phyloP scores from a whole-genome alignment of 1,284 basidiomycete species.

The Gomphus bonarii region DNA sequence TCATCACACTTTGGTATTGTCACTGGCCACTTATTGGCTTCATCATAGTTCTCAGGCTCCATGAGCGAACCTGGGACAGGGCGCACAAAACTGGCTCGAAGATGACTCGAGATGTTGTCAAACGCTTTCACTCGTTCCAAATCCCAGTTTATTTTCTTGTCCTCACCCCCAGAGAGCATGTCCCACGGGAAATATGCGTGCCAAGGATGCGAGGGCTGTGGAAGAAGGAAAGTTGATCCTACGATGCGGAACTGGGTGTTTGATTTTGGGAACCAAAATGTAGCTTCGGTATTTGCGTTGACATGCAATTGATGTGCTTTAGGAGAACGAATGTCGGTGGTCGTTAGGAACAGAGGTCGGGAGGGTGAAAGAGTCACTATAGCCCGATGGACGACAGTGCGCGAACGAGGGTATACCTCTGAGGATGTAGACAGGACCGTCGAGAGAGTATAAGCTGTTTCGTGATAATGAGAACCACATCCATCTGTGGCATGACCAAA shows the following conservation, averaged over 20 bases:
- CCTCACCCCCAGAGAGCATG: slow-evolving; percentile 22
- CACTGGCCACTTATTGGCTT: slow-evolving; percentile 46
- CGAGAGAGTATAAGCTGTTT: slow-evolving; percentile 1
- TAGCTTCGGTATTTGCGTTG: slow-evolving; percentile 37
- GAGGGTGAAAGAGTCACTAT: slow-evolving; percentile 36
- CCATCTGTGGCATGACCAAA: neutral
- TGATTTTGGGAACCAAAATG: slow-evolving; percentile 48
- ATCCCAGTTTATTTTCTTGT: slow-evolving; percentile 50
- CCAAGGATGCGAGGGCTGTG: slow-evolving; percentile 22
- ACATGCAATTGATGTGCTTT: slow-evolving; percentile 41
- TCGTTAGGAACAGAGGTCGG: slow-evolving; percentile 47
- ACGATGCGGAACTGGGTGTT: slow-evolving; percentile 51
- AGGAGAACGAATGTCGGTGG: slow-evolving; percentile 47
- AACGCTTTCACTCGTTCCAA: slow-evolving; percentile 41
- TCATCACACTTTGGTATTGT: slow-evolving; percentile 31
- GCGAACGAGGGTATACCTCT: slow-evolving; percentile 17
- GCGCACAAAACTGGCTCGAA: slow-evolving; percentile 57
- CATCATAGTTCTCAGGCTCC: slow-evolving; percentile 29
- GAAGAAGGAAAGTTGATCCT: slow-evolving; percentile 38
- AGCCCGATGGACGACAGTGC: slow-evolving; percentile 47
- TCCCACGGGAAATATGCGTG: slow-evolving; percentile 22
- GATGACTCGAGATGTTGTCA: slow-evolving; percentile 37
- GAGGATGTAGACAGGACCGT: neutral
- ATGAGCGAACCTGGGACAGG: slow-evolving; percentile 46
- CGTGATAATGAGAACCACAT: neutral